These are phyloP conservation scores for Suhomyces sp. DNA, from an alignment of 805 yeast genomes.

Conservation along the genomic window DNA sequence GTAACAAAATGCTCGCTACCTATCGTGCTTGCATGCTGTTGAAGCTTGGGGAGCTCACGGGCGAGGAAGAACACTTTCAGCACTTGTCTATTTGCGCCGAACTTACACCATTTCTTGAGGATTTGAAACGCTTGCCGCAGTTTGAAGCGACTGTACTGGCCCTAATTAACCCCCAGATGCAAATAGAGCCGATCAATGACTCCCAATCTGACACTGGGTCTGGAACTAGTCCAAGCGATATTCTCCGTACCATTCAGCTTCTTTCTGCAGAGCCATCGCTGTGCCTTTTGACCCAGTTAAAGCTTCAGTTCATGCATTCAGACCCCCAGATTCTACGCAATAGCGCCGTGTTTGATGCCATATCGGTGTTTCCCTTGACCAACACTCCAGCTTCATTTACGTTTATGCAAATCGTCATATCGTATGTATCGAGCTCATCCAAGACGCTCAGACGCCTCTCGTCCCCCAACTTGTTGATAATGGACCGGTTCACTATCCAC, in stretches of 20 bases:
- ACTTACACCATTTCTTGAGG: conserved; percentile 1
- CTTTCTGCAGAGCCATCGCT: background rate
- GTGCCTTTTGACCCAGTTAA: background rate
- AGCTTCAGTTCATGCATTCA: background rate
- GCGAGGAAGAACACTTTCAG: background rate
- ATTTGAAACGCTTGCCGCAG: conserved; percentile 2
- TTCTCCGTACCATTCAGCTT: background rate
- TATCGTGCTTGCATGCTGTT: conserved; percentile 6
- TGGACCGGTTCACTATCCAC: conserved; percentile 10
- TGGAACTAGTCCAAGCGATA: background rate
- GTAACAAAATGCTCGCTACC: background rate
- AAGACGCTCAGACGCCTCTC: conserved; percentile 7
- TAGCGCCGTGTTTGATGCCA: conserved; percentile 1
- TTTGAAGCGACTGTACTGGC: background rate
- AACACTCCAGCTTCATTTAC: conserved; percentile 1
- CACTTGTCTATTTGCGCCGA: background rate
- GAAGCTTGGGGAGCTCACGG: conserved; percentile 4
- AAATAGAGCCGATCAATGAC: background rate
- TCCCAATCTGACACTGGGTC: background rate
- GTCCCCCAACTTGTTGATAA: conserved; percentile 3
- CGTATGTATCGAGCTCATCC: background rate
- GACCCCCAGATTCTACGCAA: conserved; percentile 1
- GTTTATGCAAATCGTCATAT: conserved; percentile 3
- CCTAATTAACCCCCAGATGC: background rate
- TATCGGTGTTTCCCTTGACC: background rate